Base-by-base conservation (phyloP, 306 rosid genomes). In the Lathyrus oleraceus region DNA sequence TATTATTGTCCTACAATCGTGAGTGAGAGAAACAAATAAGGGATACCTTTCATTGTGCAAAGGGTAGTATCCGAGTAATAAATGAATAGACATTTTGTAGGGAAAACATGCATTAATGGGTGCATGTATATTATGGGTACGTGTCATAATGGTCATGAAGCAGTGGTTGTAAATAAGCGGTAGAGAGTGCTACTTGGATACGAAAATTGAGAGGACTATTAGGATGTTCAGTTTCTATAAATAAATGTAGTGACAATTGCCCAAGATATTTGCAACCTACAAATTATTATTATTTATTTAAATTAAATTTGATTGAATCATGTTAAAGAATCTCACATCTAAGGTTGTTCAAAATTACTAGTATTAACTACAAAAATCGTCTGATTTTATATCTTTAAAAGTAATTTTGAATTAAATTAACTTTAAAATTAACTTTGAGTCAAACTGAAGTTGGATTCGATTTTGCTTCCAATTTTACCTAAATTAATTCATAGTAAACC, bases 131-230 rank as follows among this genome's bases (percentile, higher is more conserved):
- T 61, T 68, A 60, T 76, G 14, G 64, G 80, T 68, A 68, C 43
- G 71, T 19, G 71, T 76, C 66, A 19, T 19, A 42, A 28, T 69
- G 65, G 52, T 61, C 60, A 40, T 40, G 51, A 17, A 23, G 3
- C 20, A 62, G 71, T 53, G 72, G 81, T 53, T 43, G 52, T 53
- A 53, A 70, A 62, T 10, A 62, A 76, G 60, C 38, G 42, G 75
- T 68, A 12, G 57, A 60, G 19, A 45, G 35, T 19, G 32, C 20
- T 28, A 38, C 43, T 40, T 38, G 65, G 69, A 20, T 13, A 1
- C 19, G 0, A 30, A 45, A 71, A 28, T 10, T 51, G 13, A 51
- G n/a, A 19, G 6, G 30, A 42, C 53, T 52, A 39, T 28, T 19
- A 8, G 27, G 48, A 62, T 32, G 54, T 23, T 75, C 23, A 28